Base-by-base conservation (phyloP, 2,329 filamentous ascomycete species). In the Penicillium decumbens region DNA sequence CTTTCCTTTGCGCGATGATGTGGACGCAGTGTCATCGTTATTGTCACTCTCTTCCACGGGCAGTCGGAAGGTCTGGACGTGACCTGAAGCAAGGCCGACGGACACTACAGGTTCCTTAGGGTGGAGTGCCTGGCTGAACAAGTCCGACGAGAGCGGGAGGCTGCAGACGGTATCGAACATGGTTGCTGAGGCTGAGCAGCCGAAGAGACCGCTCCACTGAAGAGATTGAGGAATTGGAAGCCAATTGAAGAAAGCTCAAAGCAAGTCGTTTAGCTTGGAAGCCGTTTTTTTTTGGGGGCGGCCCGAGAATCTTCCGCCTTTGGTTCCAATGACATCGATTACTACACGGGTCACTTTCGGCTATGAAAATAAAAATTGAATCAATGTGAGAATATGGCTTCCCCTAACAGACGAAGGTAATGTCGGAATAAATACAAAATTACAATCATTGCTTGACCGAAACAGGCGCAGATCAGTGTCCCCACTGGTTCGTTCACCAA, bases 111-210 rank as follows among this genome's bases (percentile, higher is more conserved):
- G 89, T 67, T 91, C 83, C 0, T 79, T 81, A 1, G 93, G 91
- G 67, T 98, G 93, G 18, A 95, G 76, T 10, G 86, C 87, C 70
- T 95, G 90, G 1, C 89, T 74, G 74, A 98, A 97, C 62, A 98
- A 78, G 65, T 97, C 93, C 49, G 88, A 81, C 50, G 82, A 81
- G 41, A 97, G 82, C 55, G 91, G 90, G 40, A 97, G 82, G 24
- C 88, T 89, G 77, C 92, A 96, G 57, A 95, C 80, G 57, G 89
- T 95, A 71, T 96, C 90, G 66, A 95, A 89, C 89, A 95, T 95
- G 63, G 56, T 60, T 47, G 27, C 15, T 12, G 47, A 6, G 28
- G 25, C 41, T 38, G 30, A 12, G 40, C 43, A n/a, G 35, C n/a
- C 25, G 28, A 28, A 39, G 27, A 18, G 3, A 39, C 27, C 25